Evolutionary conservation across 208 protist genomes (phyloP), one percentile per base, ranked within the genome.

Genomic region (Trichomonas tenax): DNA sequence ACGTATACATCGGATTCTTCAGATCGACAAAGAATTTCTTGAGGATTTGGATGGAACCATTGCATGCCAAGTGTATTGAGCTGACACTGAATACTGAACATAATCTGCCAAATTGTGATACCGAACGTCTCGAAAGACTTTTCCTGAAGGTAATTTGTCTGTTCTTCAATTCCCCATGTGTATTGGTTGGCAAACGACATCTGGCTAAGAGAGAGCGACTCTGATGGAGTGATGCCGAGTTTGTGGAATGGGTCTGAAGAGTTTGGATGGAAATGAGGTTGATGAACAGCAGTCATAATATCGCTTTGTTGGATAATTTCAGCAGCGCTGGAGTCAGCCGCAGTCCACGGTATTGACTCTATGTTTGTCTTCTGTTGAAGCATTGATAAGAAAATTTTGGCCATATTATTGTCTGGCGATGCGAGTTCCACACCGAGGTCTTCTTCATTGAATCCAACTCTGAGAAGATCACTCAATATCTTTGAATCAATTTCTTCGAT

Each of bases 21-120:
- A n/a, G 40, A 46, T 89, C 82, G 36, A 21, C 9, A 31, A 11
- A 44, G 17, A 31, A 89, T 89, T 89, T n/a, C 17, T 31, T 44
- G 34, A 44, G 34, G 82, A 89, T 89, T 46, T 89, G 82, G 82
- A 89, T 89, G 82, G 40, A 89, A 89, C 82, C 82, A 89, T 48
- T 89, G 82, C 23, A 89, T 31, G 9, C 38, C 38, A 0, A 44
- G 14, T 21, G 23, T n/a, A 34, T 46, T 40, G 3, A 46, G 17
- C 17, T 31, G 40, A 3, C 3, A 23, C 31, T 89, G 82, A 8
- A 89, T 40, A n/a, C 23, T 40, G 82, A 23, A 44, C 82, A 89
- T 89, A 23, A 89, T n/a, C 17, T 89, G 34, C 82, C 82, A 89
- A 31, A 89, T 89, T 3, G 34, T 46, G 31, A 44, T 44, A 44